Evolutionary conservation across 2,329 filamentous ascomycete species (phyloP).

Genomic region (Xylariaceae sp.): DNA sequence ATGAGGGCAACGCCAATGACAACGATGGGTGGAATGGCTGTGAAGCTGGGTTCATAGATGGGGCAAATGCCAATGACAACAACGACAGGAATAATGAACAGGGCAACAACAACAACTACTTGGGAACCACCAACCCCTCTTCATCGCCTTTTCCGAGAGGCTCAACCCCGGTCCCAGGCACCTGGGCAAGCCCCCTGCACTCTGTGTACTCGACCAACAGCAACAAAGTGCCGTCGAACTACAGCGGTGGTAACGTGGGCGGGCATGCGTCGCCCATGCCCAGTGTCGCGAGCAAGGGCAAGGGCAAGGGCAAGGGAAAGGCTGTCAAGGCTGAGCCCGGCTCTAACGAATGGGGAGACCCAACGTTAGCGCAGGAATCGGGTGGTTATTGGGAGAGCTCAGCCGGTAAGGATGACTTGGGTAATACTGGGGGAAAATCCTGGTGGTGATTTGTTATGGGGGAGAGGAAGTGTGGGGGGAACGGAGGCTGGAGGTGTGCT

Average conservation of each 20-base stretch:
- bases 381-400: constrained; percentile 36
- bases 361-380: constrained; percentile 33
- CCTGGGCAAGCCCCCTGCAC: constrained; percentile 19
- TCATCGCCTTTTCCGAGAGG: background rate
- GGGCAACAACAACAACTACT: background rate
- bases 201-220: constrained; percentile 8
- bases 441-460: constrained; percentile 21
- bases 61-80: constrained; percentile 1
- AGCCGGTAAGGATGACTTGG: constrained; percentile 18
- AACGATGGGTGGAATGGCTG: too few species aligned
- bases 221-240: constrained; percentile 16
- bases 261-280: background rate
- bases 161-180: constrained; percentile 19
- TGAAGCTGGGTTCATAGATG: too few species aligned
- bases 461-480: too few species aligned
- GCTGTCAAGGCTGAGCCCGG: constrained; percentile 5
- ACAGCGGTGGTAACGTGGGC: constrained; percentile 19
- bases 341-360: constrained; percentile 29
- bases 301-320: constrained; percentile 18
- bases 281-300: background rate
- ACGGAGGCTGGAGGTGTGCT: too few species aligned
- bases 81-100: background rate
- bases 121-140: background rate
- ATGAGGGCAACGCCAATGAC: background rate
- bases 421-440: constrained; percentile 1